Base-by-base conservation (phyloP, 2,329 filamentous ascomycete genomes). In the Ophiostoma piceae region DNA sequence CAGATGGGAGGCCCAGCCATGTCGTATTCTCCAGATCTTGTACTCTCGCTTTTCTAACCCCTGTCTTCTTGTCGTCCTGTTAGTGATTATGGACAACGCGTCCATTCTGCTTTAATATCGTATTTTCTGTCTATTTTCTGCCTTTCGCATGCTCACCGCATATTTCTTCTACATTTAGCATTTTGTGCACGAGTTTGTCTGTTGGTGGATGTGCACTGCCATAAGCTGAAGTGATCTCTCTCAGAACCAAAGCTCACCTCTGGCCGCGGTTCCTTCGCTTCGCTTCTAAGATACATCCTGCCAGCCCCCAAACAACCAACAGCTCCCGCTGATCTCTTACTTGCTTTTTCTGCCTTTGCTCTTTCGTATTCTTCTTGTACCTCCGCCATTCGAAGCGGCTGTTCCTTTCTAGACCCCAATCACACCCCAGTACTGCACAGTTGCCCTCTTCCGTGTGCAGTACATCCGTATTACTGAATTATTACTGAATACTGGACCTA, bases 401-500 rank as follows among this genome's bases (percentile, higher is more conserved):
- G 57, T 16, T 57, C 57, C 26, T 60, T 29, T 60, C 26, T 60
- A 32, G 57, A 29, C 57, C 57, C 57, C 57, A 60, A 60, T 60
- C 57, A 29, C 26, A 60, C 57, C 11, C 32, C 12, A 9, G 19
- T 41, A 41, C 39, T 41, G 11, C 54, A 60, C 54, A 60, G n/a
- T 11, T 32, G 22, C 22, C n/a, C 22, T 60, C 57, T 60, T 60
- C 57, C 57, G 54, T 57, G 51, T n/a, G 22, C n/a, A 51, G 19
- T 51, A 9, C 47, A 51, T 16, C 16, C 41, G 43, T 26, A 57
- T 26, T 22, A 57, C 22, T 54, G n/a, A n/a, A 54, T 51, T 7
- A n/a, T 7, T 26, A 26, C 12, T 57, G 51, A 57, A 2, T 26
- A 35, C 35, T 35, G 35, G n/a, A 26, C 57, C 43, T 47, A 16